phyloP scores from a whole-genome alignment of 805 yeast genomes.

The Metschnikowia similis region DNA sequence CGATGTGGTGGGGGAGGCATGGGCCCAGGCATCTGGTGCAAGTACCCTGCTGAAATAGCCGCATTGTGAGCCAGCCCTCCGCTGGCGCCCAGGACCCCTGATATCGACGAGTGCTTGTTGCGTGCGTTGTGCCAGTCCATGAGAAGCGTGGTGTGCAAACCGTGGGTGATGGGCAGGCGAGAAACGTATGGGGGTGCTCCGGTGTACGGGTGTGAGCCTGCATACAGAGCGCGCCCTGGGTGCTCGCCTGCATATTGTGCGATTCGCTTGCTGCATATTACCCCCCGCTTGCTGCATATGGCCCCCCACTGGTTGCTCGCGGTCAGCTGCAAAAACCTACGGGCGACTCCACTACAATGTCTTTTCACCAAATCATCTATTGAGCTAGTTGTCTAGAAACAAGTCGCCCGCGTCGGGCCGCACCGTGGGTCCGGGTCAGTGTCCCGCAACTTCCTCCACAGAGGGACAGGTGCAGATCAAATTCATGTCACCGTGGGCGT shows the following conservation, averaged over 20 bases:
- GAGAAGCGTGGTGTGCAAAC: background rate
- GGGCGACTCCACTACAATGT: no score
- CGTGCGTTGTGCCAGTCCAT: slow-evolving; percentile 18
- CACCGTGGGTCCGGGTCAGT: background rate
- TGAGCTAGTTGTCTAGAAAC: no score
- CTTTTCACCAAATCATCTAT: no score
- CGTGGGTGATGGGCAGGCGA: background rate
- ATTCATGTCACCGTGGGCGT: slow-evolving; percentile 90
- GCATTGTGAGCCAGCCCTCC: background rate
- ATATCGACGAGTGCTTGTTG: slow-evolving; percentile 14
- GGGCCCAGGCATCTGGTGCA: background rate
- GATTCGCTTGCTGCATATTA: no score
- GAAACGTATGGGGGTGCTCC: background rate
- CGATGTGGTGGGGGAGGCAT: background rate
- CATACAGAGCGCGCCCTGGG: no score
- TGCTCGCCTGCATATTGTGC: no score
- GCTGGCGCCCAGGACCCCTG: slow-evolving; percentile 6
- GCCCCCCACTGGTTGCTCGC: no score
- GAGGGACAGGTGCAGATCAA: slow-evolving; percentile 90
- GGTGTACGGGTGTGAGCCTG: no score
- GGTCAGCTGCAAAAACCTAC: no score
- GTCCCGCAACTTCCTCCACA: slow-evolving; percentile 56
- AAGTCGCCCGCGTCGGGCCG: no score
- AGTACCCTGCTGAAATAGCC: background rate
- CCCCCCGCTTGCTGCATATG: no score